These are phyloP conservation scores for Wickerhamiella domercqiae DNA, from an alignment of 805 yeast species.

Conservation along the genomic window DNA sequence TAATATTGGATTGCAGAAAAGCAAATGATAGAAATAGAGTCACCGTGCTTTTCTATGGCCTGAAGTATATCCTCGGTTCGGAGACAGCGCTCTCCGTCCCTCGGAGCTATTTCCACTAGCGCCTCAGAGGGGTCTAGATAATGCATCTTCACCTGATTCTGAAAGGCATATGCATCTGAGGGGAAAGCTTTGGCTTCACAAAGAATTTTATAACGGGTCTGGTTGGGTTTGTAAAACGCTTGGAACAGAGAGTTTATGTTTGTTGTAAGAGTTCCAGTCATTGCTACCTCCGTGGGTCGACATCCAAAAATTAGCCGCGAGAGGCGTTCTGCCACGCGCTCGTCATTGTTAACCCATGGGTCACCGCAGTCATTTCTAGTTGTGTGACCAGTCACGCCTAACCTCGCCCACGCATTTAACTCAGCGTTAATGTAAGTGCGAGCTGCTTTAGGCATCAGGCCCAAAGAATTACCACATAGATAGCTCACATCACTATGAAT, in stretches of 20 bases:
- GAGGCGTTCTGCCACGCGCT: slow-evolving; percentile 53
- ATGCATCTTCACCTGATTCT: slow-evolving; percentile 51
- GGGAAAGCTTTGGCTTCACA: slow-evolving; percentile 86
- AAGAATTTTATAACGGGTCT: slow-evolving; percentile 47
- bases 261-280: slow-evolving; percentile 74
- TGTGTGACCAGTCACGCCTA: slow-evolving; percentile 82
- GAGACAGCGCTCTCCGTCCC: slow-evolving; percentile 40
- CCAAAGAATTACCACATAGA: slow-evolving; percentile 88
- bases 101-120: slow-evolving; percentile 49
- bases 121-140: slow-evolving; percentile 38
- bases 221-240: slow-evolving; percentile 58
- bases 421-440: slow-evolving; percentile 45
- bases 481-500: slow-evolving; percentile 30
- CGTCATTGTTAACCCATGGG: slow-evolving; percentile 79
- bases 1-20: slow-evolving; percentile 86
- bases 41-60: slow-evolving; percentile 39
- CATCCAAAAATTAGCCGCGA: slow-evolving; percentile 67
- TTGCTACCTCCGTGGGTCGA: slow-evolving; percentile 55
- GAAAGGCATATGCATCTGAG: slow-evolving; percentile 76
- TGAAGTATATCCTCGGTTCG: slow-evolving; percentile 48
- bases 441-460: slow-evolving; percentile 65
- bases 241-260: slow-evolving; percentile 62
- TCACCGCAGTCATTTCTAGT: slow-evolving; percentile 25
- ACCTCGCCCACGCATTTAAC: slow-evolving; percentile 62
- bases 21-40: slow-evolving; percentile 55